These are phyloP conservation scores for Pneumocystis jirovecii DNA, from an alignment of 1,139 yeast species.

Conservation along the genomic window DNA sequence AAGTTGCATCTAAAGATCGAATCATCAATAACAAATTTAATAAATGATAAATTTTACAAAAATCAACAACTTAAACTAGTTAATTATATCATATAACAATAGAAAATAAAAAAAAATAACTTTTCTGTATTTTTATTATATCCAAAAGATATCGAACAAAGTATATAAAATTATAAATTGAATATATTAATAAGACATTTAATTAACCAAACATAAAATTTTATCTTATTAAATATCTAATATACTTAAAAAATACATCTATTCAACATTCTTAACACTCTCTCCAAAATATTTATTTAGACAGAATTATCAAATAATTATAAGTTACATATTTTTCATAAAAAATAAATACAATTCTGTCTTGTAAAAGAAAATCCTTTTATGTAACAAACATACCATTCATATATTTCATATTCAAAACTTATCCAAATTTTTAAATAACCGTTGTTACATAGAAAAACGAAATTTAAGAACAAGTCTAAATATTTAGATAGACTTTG, in stretches of 20 bases:
- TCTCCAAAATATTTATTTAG: neutral
- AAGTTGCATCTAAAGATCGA: too few relatives aligned
- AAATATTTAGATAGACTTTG: neutral
- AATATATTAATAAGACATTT: too few relatives aligned
- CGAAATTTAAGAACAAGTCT: neutral
- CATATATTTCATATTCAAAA: neutral
- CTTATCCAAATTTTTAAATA: neutral
- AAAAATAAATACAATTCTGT: neutral
- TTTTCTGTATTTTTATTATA: too few relatives aligned
- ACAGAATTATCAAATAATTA: neutral
- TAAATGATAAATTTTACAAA: too few relatives aligned
- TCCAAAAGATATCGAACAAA: neutral
- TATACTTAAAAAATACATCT: too few relatives aligned
- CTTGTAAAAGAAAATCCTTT: neutral
- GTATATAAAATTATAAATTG: too few relatives aligned
- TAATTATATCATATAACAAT: too few relatives aligned
- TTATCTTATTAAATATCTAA: too few relatives aligned
- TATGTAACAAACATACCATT: neutral
- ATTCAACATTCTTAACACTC: neutral
- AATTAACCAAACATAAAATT: too few relatives aligned
- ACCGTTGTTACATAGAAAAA: neutral
- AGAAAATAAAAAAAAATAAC: neutral
- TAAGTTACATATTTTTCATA: neutral
- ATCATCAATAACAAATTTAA: too few relatives aligned
- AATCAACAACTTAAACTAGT: too few relatives aligned